These are phyloP conservation scores for Cupressus sempervirens DNA, from an alignment of 75 land plant genomes.

Conservation along the genomic window DNA sequence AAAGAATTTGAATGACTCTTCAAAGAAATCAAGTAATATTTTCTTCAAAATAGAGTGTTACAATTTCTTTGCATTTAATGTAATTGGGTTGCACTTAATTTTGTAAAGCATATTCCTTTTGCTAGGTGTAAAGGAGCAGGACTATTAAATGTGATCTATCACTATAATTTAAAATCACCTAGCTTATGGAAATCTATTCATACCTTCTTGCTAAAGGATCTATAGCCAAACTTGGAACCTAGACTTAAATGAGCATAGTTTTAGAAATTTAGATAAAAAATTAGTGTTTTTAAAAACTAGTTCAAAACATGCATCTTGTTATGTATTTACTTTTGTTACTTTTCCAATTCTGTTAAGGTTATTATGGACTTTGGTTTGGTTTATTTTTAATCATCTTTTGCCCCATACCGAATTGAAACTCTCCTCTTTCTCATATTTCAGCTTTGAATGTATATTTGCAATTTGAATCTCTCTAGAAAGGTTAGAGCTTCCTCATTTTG, in stretches of 20 bases:
- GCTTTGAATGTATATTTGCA: background rate
- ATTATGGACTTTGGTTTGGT: background rate
- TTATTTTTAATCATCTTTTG: background rate
- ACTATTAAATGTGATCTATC: background rate
- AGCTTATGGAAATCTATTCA: background rate
- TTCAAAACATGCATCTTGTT: background rate
- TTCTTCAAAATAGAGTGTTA: background rate
- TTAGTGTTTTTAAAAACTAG: background rate
- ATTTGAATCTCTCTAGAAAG: background rate
- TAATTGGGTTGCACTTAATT: background rate
- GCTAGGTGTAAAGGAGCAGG: background rate
- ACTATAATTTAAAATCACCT: background rate
- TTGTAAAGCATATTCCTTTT: background rate
- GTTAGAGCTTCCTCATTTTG: background rate
- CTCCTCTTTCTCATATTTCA: background rate
- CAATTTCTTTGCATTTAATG: background rate
- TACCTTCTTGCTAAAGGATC: background rate
- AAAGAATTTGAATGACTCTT: constrained; percentile 19
- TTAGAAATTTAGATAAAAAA: background rate
- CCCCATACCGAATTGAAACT: background rate
- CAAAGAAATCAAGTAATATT: constrained; percentile 48
- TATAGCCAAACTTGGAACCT: background rate
- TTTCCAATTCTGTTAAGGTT: background rate
- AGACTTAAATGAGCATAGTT: background rate
- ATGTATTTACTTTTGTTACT: background rate